Evolutionary conservation across 768 basidiomycete genomes (phyloP).

Genomic region (Trametes gibbosa): DNA sequence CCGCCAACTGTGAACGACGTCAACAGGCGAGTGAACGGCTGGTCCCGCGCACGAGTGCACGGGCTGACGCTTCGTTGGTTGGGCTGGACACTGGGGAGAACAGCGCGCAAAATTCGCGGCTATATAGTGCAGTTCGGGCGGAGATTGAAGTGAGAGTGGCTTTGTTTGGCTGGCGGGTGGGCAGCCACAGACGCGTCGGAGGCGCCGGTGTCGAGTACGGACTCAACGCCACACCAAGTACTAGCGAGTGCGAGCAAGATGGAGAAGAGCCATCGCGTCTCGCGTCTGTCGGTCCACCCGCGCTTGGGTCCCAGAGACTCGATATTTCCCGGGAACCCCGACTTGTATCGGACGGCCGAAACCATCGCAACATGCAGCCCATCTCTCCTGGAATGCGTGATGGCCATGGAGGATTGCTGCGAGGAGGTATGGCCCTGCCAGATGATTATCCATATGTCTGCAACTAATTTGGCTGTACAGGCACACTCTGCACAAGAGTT

Average conservation of each 20-base stretch:
- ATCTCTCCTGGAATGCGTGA: slow-evolving; percentile 71
- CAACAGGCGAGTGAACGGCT: slow-evolving; percentile 51
- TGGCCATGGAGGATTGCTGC: slow-evolving; percentile 78
- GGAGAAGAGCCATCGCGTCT: slow-evolving; percentile 34
- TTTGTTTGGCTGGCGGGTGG: slow-evolving; percentile 15
- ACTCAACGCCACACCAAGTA: background rate
- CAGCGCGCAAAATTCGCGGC: slow-evolving; percentile 21
- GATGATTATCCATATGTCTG: too few relatives aligned
- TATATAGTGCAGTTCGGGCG: slow-evolving; percentile 28
- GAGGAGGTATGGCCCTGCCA: slow-evolving; percentile 71
- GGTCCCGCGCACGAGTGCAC: slow-evolving; percentile 33
- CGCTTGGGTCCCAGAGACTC: slow-evolving; percentile 52
- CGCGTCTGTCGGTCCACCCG: slow-evolving; percentile 48
- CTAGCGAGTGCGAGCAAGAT: slow-evolving; percentile 6
- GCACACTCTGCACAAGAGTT: slow-evolving; percentile 67
- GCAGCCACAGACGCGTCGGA: slow-evolving; percentile 29
- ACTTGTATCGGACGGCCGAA: slow-evolving; percentile 58
- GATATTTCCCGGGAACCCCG: slow-evolving; percentile 65
- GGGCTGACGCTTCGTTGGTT: slow-evolving; percentile 65
- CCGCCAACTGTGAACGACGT: slow-evolving; percentile 76
- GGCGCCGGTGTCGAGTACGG: background rate
- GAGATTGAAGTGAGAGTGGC: slow-evolving; percentile 17
- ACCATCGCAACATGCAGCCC: slow-evolving; percentile 65
- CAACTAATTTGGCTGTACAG: too few relatives aligned
- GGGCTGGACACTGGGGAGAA: slow-evolving; percentile 60